These are phyloP conservation scores for Phytomonas francai DNA, from an alignment of 208 protist species.

Conservation along the genomic window DNA sequence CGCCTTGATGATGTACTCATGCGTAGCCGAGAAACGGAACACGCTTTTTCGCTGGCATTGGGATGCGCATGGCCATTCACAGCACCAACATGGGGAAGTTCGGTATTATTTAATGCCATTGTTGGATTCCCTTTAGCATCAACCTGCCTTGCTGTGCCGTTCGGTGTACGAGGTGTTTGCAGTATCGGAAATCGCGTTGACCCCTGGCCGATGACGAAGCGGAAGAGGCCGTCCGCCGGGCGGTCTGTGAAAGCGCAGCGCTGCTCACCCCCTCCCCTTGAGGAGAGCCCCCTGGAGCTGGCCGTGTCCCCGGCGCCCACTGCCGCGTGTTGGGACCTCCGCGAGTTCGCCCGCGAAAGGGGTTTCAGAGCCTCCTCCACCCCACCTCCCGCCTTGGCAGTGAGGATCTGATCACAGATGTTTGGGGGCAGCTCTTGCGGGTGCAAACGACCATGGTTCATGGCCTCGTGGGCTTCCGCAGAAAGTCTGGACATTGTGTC, in stretches of 20 bases:
- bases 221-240: conserved; percentile 4
- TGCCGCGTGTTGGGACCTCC: too few species aligned
- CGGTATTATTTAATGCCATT: conserved; percentile 1
- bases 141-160: background rate
- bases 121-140: background rate
- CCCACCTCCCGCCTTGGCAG: background rate
- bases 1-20: background rate
- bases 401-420: background rate
- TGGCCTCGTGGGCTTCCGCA: background rate
- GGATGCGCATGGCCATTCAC: background rate
- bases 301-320: background rate
- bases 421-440: background rate
- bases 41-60: background rate
- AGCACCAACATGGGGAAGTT: background rate
- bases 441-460: background rate
- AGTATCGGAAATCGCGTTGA: background rate
- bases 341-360: background rate
- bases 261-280: background rate
- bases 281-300: background rate
- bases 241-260: conserved; percentile 1
- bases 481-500: background rate
- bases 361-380: background rate
- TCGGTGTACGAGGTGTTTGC: background rate
- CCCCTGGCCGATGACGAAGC: background rate
- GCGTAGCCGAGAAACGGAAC: background rate